These are phyloP conservation scores for Fraxinus sp. DNA, from an alignment of 305 asterid genomes.

Conservation along the genomic window DNA sequence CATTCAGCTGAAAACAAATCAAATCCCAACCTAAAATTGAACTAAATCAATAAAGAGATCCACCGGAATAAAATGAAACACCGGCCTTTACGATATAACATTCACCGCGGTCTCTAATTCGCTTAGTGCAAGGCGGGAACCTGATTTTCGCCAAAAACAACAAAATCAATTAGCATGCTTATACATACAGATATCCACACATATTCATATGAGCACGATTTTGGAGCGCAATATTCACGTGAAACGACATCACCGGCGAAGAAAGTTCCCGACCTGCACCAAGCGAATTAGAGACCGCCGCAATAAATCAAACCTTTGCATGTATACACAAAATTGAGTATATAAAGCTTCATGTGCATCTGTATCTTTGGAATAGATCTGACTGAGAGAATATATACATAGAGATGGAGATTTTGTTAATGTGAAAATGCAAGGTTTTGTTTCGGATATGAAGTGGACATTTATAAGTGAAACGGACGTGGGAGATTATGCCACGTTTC, in stretches of 20 bases:
- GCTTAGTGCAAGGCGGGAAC: slow-evolving; percentile 93
- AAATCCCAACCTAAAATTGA: slow-evolving; percentile 16
- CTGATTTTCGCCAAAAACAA: slow-evolving; percentile 33
- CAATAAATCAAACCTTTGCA: slow-evolving; percentile 24
- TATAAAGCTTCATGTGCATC: not conserved
- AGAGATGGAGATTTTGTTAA: slow-evolving; percentile 3
- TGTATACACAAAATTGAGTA: not conserved
- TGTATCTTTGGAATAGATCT: slow-evolving; percentile 17
- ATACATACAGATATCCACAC: not conserved
- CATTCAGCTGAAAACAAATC: slow-evolving; percentile 4
- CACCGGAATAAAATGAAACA: slow-evolving; percentile 17
- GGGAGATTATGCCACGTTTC: slow-evolving; percentile 39
- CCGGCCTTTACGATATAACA: slow-evolving; percentile 3
- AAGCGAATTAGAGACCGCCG: slow-evolving; percentile 89
- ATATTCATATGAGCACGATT: slow-evolving; percentile 12
- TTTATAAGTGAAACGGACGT: slow-evolving; percentile 37
- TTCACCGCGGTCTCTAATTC: slow-evolving; percentile 77
- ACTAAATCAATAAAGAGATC: slow-evolving; percentile 25
- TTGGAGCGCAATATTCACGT: slow-evolving; percentile 16
- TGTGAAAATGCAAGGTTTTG: slow-evolving; percentile 13
- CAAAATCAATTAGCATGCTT: slow-evolving; percentile 7
- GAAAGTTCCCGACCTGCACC: slow-evolving; percentile 97
- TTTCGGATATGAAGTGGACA: not conserved
- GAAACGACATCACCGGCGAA: slow-evolving; percentile 28
- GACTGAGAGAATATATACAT: not conserved